phyloP scores from a whole-genome alignment of 176 grass and related monocot species.

The barley (Hordeum vulgare) region MorexV3_pseudomolecules_assembly NC_058519.1:646303397-646303896 shows the following conservation, averaged over 20 bases:
- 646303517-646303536: conserved; percentile 42
- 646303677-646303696: conserved; percentile 38
- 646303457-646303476: conserved; percentile 86
- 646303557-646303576: conserved; percentile 37
- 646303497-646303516: conserved; percentile 50
- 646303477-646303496: conserved; percentile 51
- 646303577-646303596: conserved; percentile 53
- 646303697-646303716: conserved; percentile 66
- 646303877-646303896: conserved; percentile 56
- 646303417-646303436: conserved; percentile 49
- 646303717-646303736: conserved; percentile 48
- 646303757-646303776: conserved; percentile 54
- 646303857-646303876: conserved; percentile 56
- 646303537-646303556: conserved; percentile 39
- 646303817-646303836: conserved; percentile 55
- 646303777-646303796: conserved; percentile 36
- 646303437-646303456: conserved; percentile 49
- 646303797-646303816: conserved; percentile 37
- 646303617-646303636: conserved; percentile 55
- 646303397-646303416: conserved; percentile 47
- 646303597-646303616: conserved; percentile 45
- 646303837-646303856: conserved; percentile 41
- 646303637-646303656: conserved; percentile 42
- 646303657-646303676: conserved; percentile 45
- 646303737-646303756: conserved; percentile 50